Evolutionary conservation across 2,329 filamentous ascomycete genomes (phyloP).

Genomic region (Xylariaceae sp.): DNA sequence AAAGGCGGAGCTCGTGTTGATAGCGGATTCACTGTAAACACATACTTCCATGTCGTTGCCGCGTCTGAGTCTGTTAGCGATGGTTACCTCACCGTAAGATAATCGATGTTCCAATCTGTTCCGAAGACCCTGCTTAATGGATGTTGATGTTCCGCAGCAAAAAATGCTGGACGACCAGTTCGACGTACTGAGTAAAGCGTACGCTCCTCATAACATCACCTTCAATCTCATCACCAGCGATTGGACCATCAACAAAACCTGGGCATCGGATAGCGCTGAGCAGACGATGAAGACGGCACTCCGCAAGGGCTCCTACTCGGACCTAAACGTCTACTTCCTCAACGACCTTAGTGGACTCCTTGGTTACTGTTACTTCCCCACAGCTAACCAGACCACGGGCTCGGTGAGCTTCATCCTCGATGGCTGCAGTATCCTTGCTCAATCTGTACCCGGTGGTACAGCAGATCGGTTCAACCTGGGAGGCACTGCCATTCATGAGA

Average conservation of each 20-base stretch:
- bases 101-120: neutral
- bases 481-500: slow-evolving; percentile 36
- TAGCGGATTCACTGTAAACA: slow-evolving; percentile 34
- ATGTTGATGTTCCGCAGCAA: slow-evolving; percentile 28
- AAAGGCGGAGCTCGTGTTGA: slow-evolving; percentile 22
- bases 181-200: slow-evolving; percentile 42
- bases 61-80: slow-evolving; percentile 27
- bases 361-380: slow-evolving; percentile 46
- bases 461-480: slow-evolving; percentile 32
- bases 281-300: slow-evolving; percentile 42
- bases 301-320: slow-evolving; percentile 40
- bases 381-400: slow-evolving; percentile 35
- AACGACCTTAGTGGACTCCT: slow-evolving; percentile 35
- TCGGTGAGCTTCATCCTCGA: slow-evolving; percentile 35
- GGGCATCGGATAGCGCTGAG: slow-evolving; percentile 40
- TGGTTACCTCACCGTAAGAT: slow-evolving; percentile 36
- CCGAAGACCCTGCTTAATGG: neutral
- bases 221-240: slow-evolving; percentile 42
- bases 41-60: slow-evolving; percentile 38
- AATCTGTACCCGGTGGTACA: slow-evolving; percentile 27
- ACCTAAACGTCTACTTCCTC: slow-evolving; percentile 46
- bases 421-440: slow-evolving; percentile 29
- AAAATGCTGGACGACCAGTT: slow-evolving; percentile 38
- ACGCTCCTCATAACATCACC: slow-evolving; percentile 38
- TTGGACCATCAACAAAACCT: slow-evolving; percentile 44